phyloP scores from a whole-genome alignment of 768 basidiomycete species.

The Phaeotremella fagi region DNA sequence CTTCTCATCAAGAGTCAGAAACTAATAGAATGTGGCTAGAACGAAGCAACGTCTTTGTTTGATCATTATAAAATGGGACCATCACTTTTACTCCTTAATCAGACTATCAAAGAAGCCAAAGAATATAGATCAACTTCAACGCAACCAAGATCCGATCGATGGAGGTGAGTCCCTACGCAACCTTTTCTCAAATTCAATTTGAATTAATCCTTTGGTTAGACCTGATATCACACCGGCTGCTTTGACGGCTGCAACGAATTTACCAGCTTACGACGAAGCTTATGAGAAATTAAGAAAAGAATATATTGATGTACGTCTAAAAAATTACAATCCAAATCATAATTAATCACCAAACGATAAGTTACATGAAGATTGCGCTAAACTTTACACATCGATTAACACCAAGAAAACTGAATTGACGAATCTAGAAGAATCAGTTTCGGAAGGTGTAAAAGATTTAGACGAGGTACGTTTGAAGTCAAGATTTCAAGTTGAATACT shows the following conservation, averaged over 20 bases:
- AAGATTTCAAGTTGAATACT: neutral
- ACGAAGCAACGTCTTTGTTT: constrained; percentile 20
- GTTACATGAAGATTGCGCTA: constrained; percentile 28
- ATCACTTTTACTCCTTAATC: constrained; percentile 29
- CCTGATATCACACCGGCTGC: constrained; percentile 39
- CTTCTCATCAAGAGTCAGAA: neutral
- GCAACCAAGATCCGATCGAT: constrained; percentile 30
- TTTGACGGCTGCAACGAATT: constrained; percentile 35
- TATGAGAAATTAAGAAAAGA: constrained; percentile 35
- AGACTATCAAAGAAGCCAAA: constrained; percentile 33
- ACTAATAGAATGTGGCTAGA: constrained; percentile 5
- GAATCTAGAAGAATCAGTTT: constrained; percentile 23
- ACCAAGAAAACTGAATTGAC: constrained; percentile 26
- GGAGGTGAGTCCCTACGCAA: constrained; percentile 38
- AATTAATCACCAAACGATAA: constrained; percentile 3
- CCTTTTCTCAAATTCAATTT: neutral
- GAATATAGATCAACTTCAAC: constrained; percentile 10
- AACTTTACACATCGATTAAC: constrained; percentile 20
- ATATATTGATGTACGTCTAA: constrained; percentile 30
- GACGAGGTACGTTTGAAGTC: constrained; percentile 31
- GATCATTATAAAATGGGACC: constrained; percentile 36
- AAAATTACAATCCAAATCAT: neutral
- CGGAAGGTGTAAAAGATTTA: constrained; percentile 34
- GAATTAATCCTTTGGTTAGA: constrained; percentile 9
- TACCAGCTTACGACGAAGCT: constrained; percentile 43